Evolutionary conservation across 2,329 filamentous ascomycete species (phyloP).

Genomic region (Ceratocystis harringtonii): DNA sequence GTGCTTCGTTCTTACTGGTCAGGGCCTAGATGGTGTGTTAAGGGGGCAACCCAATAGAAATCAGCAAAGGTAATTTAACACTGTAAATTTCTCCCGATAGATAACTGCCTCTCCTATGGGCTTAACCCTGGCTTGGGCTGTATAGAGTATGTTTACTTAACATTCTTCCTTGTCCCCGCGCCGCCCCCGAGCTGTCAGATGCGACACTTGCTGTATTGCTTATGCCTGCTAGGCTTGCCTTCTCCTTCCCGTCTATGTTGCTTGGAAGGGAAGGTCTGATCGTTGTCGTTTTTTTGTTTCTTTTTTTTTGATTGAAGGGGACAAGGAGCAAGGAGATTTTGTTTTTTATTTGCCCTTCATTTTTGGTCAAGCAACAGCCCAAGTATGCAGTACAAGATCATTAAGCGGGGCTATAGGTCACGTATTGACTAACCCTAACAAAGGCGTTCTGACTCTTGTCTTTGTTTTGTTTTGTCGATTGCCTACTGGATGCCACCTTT

Average conservation of each 20-base stretch:
- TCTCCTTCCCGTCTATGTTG: background rate
- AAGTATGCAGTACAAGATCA: no score
- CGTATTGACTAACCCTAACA: no score
- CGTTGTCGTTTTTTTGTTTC: background rate
- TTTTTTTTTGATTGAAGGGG: background rate
- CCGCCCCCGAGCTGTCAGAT: slow-evolving; percentile 4
- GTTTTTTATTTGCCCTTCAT: background rate
- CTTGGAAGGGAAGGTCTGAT: background rate
- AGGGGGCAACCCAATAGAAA: background rate
- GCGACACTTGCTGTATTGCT: slow-evolving; percentile 5
- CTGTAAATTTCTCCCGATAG: no score
- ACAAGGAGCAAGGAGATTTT: background rate
- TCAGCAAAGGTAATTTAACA: no score
- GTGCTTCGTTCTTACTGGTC: background rate
- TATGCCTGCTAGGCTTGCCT: background rate
- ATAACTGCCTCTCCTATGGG: no score
- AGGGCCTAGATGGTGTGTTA: background rate
- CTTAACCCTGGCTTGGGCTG: background rate
- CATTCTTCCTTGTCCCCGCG: background rate
- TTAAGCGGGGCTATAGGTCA: no score
- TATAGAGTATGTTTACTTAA: no score
- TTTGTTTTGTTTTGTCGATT: no score
- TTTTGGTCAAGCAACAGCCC: no score
- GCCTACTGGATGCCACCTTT: no score
- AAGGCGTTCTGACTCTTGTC: no score